Base-by-base conservation (phyloP, 306 rosid species). In the Lathyrus tuberosus region DNA sequence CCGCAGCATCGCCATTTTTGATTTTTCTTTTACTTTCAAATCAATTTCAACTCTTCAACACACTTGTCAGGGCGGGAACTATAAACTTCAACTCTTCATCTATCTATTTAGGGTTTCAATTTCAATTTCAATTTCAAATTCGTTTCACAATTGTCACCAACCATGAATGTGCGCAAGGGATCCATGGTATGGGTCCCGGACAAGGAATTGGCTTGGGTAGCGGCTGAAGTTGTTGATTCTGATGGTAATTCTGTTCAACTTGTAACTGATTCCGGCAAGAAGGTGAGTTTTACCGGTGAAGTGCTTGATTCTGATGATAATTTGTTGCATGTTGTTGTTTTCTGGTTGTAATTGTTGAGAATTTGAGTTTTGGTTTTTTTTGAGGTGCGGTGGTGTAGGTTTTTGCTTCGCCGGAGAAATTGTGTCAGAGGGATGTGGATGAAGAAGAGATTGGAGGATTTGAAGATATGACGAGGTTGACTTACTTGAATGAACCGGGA, bases 401-500 rank as follows among this genome's bases (percentile, higher is more conserved):
- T 51, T 63, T 59, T 79, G 85, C 75, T 40, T 42, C 63, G 4
- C 84, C 86, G 10, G 91, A 83, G 76, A 84, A 85, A 78, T 67
- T 94, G 56, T 84, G 81, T 22, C 88, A 83, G 58, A 81, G 98
- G 71, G 98, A 94, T 38, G 92, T 91, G 13, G 98, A 94, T 20
- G 98, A 94, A 80, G 98, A 94, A 35, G 98, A 94, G 73, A 97
- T 82, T 33, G 98, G 94, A 0, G 98, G 98, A 75, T 92, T 86
- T 48, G 98, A 94, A 24, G 98, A 94, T 30, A 94, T 94, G 98
- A 94, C 98, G 44, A 85, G 83, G 76, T 68, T 91, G 84, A 81
- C 91, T 24, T 94, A 94, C 80, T 81, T 94, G 91, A 90, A 94
- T 75, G 99, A 94, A 74, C 97, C 97, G 1, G 99, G 99, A 17